A percentile compares a stretch with the other conserved stretches of the same genome.
phyloP scores from a whole-genome alignment of 768 basidiomycete genomes.

The Mycena albidolilacea region DNA sequence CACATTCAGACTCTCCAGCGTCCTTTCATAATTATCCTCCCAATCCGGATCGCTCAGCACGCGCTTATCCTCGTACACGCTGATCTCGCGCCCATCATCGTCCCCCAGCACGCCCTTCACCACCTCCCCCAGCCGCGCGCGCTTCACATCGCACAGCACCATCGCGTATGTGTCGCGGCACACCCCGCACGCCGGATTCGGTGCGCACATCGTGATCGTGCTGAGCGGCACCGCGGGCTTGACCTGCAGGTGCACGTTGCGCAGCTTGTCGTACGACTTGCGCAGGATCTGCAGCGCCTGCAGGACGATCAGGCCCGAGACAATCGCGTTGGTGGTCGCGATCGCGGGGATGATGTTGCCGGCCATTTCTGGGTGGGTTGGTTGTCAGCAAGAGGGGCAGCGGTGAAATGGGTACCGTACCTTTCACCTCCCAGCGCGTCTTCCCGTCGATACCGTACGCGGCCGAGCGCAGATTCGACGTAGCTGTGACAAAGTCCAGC shows the following conservation, averaged over 20 bases:
- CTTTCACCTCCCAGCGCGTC: constrained; percentile 98
- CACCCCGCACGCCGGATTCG: constrained; percentile 86
- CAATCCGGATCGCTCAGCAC: constrained; percentile 94
- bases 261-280: constrained; percentile 69
- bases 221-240: constrained; percentile 86
- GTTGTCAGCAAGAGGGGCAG: background rate
- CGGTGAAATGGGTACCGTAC: constrained; percentile 54
- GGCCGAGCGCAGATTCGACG: constrained; percentile 91
- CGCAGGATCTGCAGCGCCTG: constrained; percentile 91
- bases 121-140: constrained; percentile 79
- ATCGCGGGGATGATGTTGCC: constrained; percentile 99
- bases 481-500: constrained; percentile 95
- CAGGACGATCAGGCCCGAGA: constrained; percentile 94
- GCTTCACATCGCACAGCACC: constrained; percentile 80
- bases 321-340: constrained; percentile 98
- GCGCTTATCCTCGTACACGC: constrained; percentile 89
- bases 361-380: constrained; percentile 84
- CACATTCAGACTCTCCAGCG: constrained; percentile 86
- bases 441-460: constrained; percentile 92
- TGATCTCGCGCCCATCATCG: constrained; percentile 73
- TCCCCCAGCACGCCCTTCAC: constrained; percentile 77
- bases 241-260: constrained; percentile 85
- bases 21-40: constrained; percentile 88
- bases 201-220: constrained; percentile 73
- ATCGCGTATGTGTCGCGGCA: constrained; percentile 89